A percentile compares a stretch with the other conserved stretches of the same genome.
These are phyloP conservation scores for Phtheirospermum japonicum DNA, from an alignment of 257 asterid species.

Conservation along the genomic window DNA sequence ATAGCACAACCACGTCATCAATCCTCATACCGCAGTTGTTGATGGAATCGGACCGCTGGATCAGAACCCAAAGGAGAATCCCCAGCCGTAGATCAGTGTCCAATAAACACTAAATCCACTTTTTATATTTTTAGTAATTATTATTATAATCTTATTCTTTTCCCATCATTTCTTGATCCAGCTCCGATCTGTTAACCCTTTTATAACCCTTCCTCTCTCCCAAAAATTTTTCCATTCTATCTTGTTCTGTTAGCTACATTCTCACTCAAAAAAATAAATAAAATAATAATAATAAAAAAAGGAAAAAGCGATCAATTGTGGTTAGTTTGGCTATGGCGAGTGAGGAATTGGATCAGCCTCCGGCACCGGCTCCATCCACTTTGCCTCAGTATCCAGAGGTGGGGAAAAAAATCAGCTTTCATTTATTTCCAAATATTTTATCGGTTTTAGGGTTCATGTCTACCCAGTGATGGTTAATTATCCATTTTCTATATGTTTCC, in stretches of 20 bases:
- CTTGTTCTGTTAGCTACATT: not conserved
- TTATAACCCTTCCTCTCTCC: constrained; percentile 45
- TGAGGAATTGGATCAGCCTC: constrained; percentile 34
- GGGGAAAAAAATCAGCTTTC: not conserved
- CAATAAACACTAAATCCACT: not conserved
- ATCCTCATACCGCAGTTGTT: constrained; percentile 29
- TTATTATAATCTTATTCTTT: not conserved
- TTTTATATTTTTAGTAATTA: too few relatives aligned
- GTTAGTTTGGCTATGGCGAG: constrained; percentile 41
- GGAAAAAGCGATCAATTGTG: too few relatives aligned
- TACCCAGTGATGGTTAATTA: too few relatives aligned
- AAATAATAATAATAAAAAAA: too few relatives aligned
- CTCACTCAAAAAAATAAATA: not conserved
- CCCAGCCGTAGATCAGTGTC: constrained; percentile 52
- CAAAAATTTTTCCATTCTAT: not conserved
- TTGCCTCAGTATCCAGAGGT: constrained; percentile 75
- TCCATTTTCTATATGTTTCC: too few relatives aligned
- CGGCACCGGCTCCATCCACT: constrained; percentile 33
- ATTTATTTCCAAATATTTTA: too few relatives aligned
- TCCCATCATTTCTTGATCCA: constrained; percentile 29
- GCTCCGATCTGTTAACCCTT: constrained; percentile 37
- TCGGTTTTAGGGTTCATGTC: too few relatives aligned
- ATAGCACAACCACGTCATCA: constrained; percentile 46
- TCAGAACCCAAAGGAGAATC: constrained; percentile 1
- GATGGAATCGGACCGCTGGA: constrained; percentile 26